These are phyloP conservation scores for Maudiozyma barnettii DNA, from an alignment of 805 yeast genomes.

Conservation along the genomic window DNA sequence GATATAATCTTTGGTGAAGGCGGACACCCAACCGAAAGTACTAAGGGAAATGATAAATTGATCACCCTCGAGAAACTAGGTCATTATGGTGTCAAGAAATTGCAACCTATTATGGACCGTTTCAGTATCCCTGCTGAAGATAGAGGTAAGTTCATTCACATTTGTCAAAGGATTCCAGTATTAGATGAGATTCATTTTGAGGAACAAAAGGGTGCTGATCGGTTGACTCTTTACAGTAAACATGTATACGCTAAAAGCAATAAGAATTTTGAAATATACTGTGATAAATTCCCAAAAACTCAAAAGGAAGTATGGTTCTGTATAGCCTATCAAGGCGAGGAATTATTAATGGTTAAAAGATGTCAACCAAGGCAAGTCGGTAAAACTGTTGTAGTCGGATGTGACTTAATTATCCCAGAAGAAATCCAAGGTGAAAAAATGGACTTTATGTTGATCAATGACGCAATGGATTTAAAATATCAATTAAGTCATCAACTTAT, in stretches of 20 bases:
- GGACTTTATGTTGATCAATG: conserved; percentile 47
- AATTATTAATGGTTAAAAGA: conserved; percentile 60
- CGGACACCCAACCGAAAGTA: conserved; percentile 11
- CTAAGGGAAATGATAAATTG: conserved; percentile 6
- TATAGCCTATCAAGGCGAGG: conserved; percentile 44
- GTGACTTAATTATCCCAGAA: conserved; percentile 42
- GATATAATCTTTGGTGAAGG: conserved; percentile 13
- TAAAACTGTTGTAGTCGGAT: conserved; percentile 24
- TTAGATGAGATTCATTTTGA: conserved; percentile 35
- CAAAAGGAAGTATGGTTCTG: conserved; percentile 94
- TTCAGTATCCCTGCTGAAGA: conserved; percentile 34
- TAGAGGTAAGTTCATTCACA: conserved; percentile 40
- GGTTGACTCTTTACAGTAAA: conserved; percentile 36
- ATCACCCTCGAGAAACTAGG: conserved; percentile 37
- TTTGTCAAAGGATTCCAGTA: conserved; percentile 53
- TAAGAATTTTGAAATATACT: conserved; percentile 55
- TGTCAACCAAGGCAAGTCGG: conserved; percentile 47
- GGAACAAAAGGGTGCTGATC: conserved; percentile 30
- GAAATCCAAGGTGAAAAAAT: conserved; percentile 39
- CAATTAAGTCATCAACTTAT: conserved; percentile 15
- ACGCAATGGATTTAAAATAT: conserved; percentile 53
- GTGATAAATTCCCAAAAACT: conserved; percentile 78
- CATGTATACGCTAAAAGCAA: conserved; percentile 43
- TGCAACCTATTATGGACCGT: conserved; percentile 9
- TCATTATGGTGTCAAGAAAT: conserved; percentile 28